Evolutionary conservation across 805 yeast species (phyloP).

Genomic region (Zygosaccharomyces kombuchaensis): DNA sequence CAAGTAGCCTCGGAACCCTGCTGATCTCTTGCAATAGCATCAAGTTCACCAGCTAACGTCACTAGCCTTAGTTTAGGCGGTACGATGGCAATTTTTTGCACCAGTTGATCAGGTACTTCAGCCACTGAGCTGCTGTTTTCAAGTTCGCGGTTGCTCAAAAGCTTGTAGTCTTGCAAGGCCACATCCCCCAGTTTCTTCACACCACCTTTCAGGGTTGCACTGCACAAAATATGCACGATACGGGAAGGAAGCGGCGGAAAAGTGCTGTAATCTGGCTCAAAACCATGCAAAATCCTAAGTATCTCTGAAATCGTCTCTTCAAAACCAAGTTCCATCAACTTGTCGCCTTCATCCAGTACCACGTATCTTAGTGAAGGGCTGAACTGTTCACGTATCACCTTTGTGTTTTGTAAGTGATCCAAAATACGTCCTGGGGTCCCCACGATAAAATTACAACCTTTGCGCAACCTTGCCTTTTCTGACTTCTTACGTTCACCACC

Average conservation of each 20-base stretch:
- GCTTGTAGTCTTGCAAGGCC: constrained; percentile 67
- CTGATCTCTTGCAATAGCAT: constrained; percentile 39
- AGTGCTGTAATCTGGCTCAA: constrained; percentile 35
- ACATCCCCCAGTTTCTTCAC: constrained; percentile 79
- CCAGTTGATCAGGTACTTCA: constrained; percentile 85
- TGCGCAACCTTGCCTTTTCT: constrained; percentile 91
- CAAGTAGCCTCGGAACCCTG: constrained; percentile 38
- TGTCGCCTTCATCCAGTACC: constrained; percentile 95
- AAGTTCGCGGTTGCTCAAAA: constrained; percentile 44
- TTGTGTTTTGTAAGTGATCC: constrained; percentile 91
- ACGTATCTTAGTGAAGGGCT: constrained; percentile 74
- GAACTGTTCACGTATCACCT: constrained; percentile 51
- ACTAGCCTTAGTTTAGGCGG: constrained; percentile 92
- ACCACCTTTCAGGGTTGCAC: constrained; percentile 85
- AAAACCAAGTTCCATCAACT: constrained; percentile 91
- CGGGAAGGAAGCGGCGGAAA: constrained; percentile 61
- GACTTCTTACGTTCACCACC: constrained; percentile 98
- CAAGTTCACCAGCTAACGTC: constrained; percentile 64
- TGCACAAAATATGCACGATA: constrained; percentile 79
- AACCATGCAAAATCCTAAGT: constrained; percentile 51
- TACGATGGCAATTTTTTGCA: constrained; percentile 74
- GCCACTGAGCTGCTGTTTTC: constrained; percentile 20
- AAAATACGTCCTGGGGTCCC: constrained; percentile 96
- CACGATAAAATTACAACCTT: constrained; percentile 92
- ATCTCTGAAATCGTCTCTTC: constrained; percentile 87